Conservation (phyloP, 495 filamentous ascomycete genomes). For the Hypoxylon fragiforme region DNA sequence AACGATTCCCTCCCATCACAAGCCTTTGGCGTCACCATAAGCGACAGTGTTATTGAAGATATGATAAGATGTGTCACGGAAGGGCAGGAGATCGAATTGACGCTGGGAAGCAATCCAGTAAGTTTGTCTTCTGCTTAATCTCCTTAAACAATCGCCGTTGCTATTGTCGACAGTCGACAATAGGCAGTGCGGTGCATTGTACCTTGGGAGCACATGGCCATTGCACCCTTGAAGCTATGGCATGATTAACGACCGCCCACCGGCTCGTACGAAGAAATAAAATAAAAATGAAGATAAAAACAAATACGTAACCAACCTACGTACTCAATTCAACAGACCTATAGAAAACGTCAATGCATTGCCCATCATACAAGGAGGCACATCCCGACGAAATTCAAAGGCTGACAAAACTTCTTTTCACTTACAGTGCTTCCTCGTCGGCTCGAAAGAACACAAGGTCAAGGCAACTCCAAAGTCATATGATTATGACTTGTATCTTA, state of each 20-base stretch:
- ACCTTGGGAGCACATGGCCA: not conserved
- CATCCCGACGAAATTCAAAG: too few relatives aligned
- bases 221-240: not conserved
- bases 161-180: conserved; percentile 27
- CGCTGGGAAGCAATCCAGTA: conserved; percentile 60
- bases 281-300: too few relatives aligned
- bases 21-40: conserved; percentile 67
- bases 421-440: conserved; percentile 45
- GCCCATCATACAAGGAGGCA: too few relatives aligned
- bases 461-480: conserved; percentile 38
- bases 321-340: too few relatives aligned
- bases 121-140: conserved; percentile 38
- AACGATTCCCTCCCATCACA: conserved; percentile 44
- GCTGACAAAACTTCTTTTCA: conserved; percentile 2
- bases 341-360: too few relatives aligned
- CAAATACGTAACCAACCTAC: too few relatives aligned
- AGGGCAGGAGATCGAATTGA: conserved; percentile 62
- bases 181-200: not conserved
- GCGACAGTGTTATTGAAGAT: conserved; percentile 67
- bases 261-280: too few relatives aligned
- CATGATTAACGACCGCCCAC: not conserved
- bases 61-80: conserved; percentile 68
- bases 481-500: conserved; percentile 50
- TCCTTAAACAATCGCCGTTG: conserved; percentile 5
- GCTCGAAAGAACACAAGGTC: conserved; percentile 43